Evolutionary conservation across 805 yeast species (phyloP).

Genomic region (Myxozyma lipomycoides): DNA sequence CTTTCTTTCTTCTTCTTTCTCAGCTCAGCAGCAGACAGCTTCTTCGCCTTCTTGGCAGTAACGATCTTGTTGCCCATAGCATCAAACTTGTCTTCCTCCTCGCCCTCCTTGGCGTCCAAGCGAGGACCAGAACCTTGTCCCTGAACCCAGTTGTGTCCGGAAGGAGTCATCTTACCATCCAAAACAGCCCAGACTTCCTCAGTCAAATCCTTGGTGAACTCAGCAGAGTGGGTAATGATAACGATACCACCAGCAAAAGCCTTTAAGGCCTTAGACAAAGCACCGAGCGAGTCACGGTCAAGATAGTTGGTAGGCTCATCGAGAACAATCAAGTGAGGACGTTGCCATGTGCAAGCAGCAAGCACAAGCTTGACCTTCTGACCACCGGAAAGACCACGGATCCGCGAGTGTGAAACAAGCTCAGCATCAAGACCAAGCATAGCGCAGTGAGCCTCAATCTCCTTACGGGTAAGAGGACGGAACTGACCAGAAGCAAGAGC

Average conservation of each 20-base stretch:
- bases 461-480: conserved; percentile 99
- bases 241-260: conserved; percentile 99
- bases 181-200: conserved; percentile 99
- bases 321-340: conserved; percentile 98
- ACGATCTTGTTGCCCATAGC: conserved; percentile 99
- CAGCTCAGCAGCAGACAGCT: conserved; percentile 97
- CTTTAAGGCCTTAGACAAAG: conserved; percentile 98
- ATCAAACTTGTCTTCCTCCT: conserved; percentile 96
- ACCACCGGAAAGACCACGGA: conserved; percentile 99
- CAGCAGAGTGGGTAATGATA: conserved; percentile 99
- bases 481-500: conserved; percentile 99
- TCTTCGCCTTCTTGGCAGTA: conserved; percentile 91
- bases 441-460: conserved; percentile 97
- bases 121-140: conserved; percentile 99
- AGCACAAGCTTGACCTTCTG: conserved; percentile 99
- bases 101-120: conserved; percentile 81
- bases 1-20: conserved; percentile 99
- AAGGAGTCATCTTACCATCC: conserved; percentile 98
- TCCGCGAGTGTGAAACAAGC: conserved; percentile 99
- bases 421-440: conserved; percentile 98
- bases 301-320: conserved; percentile 99
- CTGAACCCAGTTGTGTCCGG: conserved; percentile 99
- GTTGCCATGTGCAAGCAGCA: conserved; percentile 99
- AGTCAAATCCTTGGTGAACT: conserved; percentile 98
- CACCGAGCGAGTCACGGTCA: conserved; percentile 99